These are phyloP conservation scores for Paspalum notatum DNA, from an alignment of 176 grass and related monocot genomes.

Conservation along the genomic window DNA sequence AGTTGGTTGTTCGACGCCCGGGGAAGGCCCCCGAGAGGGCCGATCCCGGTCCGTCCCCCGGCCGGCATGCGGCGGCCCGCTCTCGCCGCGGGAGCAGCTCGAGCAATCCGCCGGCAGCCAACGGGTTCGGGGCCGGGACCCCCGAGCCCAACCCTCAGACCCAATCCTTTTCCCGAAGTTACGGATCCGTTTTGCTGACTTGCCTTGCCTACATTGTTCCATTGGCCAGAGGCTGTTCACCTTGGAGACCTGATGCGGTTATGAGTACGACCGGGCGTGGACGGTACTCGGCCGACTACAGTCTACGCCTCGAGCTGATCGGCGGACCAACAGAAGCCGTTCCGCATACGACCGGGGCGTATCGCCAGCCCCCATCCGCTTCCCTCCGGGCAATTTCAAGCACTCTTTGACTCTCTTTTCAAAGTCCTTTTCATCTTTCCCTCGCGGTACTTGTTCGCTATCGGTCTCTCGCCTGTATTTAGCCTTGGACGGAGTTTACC, in stretches of 20 bases:
- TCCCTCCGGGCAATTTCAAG: slow-evolving; percentile 69
- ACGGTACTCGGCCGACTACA: not conserved
- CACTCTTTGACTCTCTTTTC: slow-evolving; percentile 35
- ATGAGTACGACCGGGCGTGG: slow-evolving; percentile 42
- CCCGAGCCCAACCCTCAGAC: slow-evolving; percentile 57
- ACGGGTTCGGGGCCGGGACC: slow-evolving; percentile 33
- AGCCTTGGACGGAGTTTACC: slow-evolving; percentile 47
- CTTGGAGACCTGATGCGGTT: slow-evolving; percentile 77
- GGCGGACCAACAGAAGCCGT: too few relatives aligned
- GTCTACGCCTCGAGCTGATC: too few relatives aligned
- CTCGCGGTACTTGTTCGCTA: too few relatives aligned
- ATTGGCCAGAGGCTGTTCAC: slow-evolving; percentile 41
- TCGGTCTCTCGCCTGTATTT: slow-evolving; percentile 66
- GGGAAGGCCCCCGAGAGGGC: too few relatives aligned
- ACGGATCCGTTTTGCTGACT: slow-evolving; percentile 72
- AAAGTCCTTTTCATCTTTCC: not conserved
- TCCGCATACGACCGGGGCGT: not conserved
- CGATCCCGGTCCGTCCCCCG: too few relatives aligned
- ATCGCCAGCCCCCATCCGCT: slow-evolving; percentile 64
- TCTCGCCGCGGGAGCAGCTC: too few relatives aligned
- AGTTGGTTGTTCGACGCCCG: slow-evolving; percentile 10
- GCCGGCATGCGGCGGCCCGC: too few relatives aligned
- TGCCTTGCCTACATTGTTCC: slow-evolving; percentile 75
- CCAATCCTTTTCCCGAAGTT: slow-evolving; percentile 74
- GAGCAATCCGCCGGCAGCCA: too few relatives aligned